Base-by-base conservation (phyloP, 2,329 filamentous ascomycete genomes). In the Penicillium polonicum region DNA sequence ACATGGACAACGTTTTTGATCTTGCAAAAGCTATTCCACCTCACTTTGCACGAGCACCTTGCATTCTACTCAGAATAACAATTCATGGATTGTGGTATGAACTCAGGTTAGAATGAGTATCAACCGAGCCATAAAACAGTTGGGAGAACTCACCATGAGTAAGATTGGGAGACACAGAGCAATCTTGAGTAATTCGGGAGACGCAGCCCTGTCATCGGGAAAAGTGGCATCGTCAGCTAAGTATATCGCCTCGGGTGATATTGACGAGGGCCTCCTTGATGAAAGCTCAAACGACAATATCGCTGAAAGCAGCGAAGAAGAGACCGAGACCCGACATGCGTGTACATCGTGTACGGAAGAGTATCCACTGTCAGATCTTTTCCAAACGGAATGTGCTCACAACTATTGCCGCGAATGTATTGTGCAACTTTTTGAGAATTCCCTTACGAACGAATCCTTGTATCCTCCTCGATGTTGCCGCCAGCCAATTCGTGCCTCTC, bases 381-480 rank as follows among this genome's bases (percentile, higher is more conserved):
- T 42, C 15, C 45, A 21, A 33, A 25, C 38, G 5, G 6, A 33
- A 10, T 55, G 52, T 12, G 13, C 29, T 15, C 45, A 55, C 29
- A 36, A 0, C 10, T 50, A 55, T 23, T 50, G 52, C n/a, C 12
- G 10, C 5, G 27, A 35, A 25, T 55, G 45, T 29, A 25, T 55
- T 19, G 9, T 13, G 13, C 38, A 5, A 0, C 21, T 50, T 19
- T 50, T 50, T 29, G 27, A 49, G 7, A 19, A 27, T 8, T 36
- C 46, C 5, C 36, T 42, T 23, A 8, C 38, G 12, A 13, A 19
- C 12, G 44, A 49, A 21, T 2, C 19, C 27, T 3, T 17, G 9
- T 35, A 41, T 8, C 44, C 52, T 25, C 44, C 52, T 17, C 52
- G 23, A 50, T 55, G 53, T n/a, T 55, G 39, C 21, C 38, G 31